These are phyloP conservation scores for Trichophyton equinum DNA, from an alignment of 2,329 filamentous ascomycete genomes.

Conservation along the genomic window DNA sequence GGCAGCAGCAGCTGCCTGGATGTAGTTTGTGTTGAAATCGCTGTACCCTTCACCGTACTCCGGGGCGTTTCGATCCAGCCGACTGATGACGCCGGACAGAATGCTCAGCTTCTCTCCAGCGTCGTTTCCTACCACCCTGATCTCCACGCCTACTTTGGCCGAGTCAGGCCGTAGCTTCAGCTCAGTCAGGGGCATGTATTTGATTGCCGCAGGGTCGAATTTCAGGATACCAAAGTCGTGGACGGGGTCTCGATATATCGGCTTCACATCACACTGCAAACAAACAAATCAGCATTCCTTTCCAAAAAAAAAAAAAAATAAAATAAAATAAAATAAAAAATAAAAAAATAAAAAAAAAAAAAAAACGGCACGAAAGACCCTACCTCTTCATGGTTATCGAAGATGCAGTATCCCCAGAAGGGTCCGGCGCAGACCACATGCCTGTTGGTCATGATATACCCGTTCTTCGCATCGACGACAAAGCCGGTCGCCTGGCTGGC, in stretches of 20 bases:
- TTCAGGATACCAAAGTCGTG: slow-evolving; percentile 96
- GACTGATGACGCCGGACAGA: slow-evolving; percentile 89
- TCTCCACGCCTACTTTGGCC: slow-evolving; percentile 79
- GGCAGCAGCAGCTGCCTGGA: slow-evolving; percentile 91
- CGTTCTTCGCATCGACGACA: slow-evolving; percentile 86
- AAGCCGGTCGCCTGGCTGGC: slow-evolving; percentile 96
- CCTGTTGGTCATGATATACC: slow-evolving; percentile 76
- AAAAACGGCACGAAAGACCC: slow-evolving; percentile 9
- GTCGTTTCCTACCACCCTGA: slow-evolving; percentile 95
- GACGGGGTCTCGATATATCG: slow-evolving; percentile 93
- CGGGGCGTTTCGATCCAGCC: slow-evolving; percentile 88
- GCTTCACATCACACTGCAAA: slow-evolving; percentile 74
- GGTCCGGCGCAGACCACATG: slow-evolving; percentile 92
- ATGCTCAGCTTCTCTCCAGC: slow-evolving; percentile 98
- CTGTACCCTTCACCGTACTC: slow-evolving; percentile 97
- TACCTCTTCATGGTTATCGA: slow-evolving; percentile 89
- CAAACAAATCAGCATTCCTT: background rate
- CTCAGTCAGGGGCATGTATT: slow-evolving; percentile 84
- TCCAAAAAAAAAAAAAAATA: background rate
- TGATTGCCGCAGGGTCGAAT: slow-evolving; percentile 91
- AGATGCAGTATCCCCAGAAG: slow-evolving; percentile 96
- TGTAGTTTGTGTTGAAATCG: slow-evolving; percentile 94
- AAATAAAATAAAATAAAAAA: background rate
- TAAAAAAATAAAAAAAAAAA: background rate
- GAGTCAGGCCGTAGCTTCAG: slow-evolving; percentile 72